Evolutionary conservation across 2,329 filamentous ascomycete genomes (phyloP).

Genomic region (Talaromyces amestolkiae): DNA sequence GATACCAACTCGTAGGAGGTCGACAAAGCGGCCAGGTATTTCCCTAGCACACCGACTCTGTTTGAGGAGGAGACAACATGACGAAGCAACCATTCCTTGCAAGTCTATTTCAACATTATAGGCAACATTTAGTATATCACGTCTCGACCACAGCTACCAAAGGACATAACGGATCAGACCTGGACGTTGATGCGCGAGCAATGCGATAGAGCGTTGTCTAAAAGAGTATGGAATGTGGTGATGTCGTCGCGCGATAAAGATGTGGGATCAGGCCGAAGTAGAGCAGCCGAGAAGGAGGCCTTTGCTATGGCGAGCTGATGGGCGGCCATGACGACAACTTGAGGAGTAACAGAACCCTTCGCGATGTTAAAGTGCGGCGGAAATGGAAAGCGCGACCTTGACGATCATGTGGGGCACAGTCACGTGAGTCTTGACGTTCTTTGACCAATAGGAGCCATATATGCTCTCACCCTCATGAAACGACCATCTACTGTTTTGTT

Average conservation of each 20-base stretch:
- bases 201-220: constrained; percentile 64
- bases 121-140: constrained; percentile 37
- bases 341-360: not conserved
- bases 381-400: not conserved
- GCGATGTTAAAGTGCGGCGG: not conserved
- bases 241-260: constrained; percentile 68
- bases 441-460: not conserved
- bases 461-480: not conserved
- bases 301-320: constrained; percentile 74
- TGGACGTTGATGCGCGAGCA: constrained; percentile 81
- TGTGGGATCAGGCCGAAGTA: constrained; percentile 71
- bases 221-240: constrained; percentile 63
- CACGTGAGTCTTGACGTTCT: not conserved
- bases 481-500: not conserved
- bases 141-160: constrained; percentile 24
- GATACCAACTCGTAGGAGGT: constrained; percentile 51
- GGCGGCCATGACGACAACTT: constrained; percentile 58
- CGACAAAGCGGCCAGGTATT: constrained; percentile 70
- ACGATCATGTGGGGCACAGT: not conserved
- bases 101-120: constrained; percentile 59
- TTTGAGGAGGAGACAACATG: constrained; percentile 67
- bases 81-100: constrained; percentile 79
- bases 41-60: constrained; percentile 67
- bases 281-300: constrained; percentile 70
- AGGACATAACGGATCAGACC: constrained; percentile 62